Base-by-base conservation (phyloP, 2,329 filamentous ascomycete genomes). In the Colletotrichum musae region DNA sequence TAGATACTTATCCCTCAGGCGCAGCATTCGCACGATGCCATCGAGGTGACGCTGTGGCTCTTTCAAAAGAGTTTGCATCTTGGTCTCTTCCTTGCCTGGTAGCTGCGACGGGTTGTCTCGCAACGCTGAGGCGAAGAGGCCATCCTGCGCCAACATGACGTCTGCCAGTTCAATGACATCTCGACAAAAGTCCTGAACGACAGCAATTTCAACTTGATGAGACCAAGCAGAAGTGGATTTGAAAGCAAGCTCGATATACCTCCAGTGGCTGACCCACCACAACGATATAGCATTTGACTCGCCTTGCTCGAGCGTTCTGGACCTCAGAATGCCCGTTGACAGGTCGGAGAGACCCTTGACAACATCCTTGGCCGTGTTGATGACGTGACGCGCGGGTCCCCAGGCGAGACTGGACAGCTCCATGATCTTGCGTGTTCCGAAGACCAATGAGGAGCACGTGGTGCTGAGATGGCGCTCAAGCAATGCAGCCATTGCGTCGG, bases 81-180 rank as follows among this genome's bases (percentile, higher is more conserved):
- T 80, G 13, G 75, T 77, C 9, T 76, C 78, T 63, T 83, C 81
- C 26, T 82, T 81, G 59, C 83, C 82, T 47, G 82, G 82, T 65
- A 60, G 64, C 36, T 77, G 59, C 6, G 26, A 52, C 28, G 52
- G 43, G 72, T 68, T 51, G 74, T 72, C 67, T 72, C 48, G 62
- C 58, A 94, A 79, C 13, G 93, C 92, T 53, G 91, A 92, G 2
- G 93, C 89, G 71, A 99, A 91, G 68, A 98, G 88, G 58, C 91
- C 91, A 78, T 97, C 96, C 74, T 97, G 91, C 48, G 93, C 91
- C 76, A 98, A 93, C 2, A 97, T 86, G 43, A 89, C 87, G 76
- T 97, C 93, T 0, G 95, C 95, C 76, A 97, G 93, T 75, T 98
- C 94, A 89, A 99, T 99, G 15, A 93, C 93, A 77, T 97, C 94